Evolutionary conservation across 192 early-diverging fungal species (phyloP).

Genomic region (Linnemannia exigua): DNA sequence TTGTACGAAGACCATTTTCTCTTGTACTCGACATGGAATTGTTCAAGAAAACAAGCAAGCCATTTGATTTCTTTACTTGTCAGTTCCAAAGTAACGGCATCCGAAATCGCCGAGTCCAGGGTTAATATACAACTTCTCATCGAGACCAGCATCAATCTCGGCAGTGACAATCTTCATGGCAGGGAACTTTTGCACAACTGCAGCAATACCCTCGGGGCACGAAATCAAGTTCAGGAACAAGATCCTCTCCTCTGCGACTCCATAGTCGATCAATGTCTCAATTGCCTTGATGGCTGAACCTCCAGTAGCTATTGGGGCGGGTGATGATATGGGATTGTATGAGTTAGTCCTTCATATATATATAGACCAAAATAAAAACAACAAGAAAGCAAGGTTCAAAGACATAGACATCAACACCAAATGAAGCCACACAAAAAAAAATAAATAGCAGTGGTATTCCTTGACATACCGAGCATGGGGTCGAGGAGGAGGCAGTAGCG

Average conservation of each 20-base stretch:
- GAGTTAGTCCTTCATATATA: not conserved
- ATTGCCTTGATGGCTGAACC: conserved; percentile 95
- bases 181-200: conserved; percentile 79
- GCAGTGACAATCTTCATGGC: conserved; percentile 90
- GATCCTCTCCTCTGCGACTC: conserved; percentile 88
- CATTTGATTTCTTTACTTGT: conserved; percentile 44
- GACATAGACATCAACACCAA: no score
- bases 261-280: conserved; percentile 87
- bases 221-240: conserved; percentile 94
- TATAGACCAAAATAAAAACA: not conserved
- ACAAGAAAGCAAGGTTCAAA: not conserved
- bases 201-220: conserved; percentile 85
- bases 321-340: not conserved
- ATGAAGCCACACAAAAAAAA: no score
- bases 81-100: conserved; percentile 90
- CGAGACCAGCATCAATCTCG: conserved; percentile 86
- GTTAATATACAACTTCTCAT: conserved; percentile 88
- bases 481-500: conserved; percentile 91
- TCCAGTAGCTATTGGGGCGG: conserved; percentile 90
- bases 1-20: no score
- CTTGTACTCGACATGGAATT: not conserved
- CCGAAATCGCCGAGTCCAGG: conserved; percentile 96
- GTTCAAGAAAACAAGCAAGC: no score
- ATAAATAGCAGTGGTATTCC: not conserved
- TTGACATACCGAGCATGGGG: conserved; percentile 90